Conservation (phyloP, 169 alveolate genomes). For the Eimeria brunetti region DNA sequence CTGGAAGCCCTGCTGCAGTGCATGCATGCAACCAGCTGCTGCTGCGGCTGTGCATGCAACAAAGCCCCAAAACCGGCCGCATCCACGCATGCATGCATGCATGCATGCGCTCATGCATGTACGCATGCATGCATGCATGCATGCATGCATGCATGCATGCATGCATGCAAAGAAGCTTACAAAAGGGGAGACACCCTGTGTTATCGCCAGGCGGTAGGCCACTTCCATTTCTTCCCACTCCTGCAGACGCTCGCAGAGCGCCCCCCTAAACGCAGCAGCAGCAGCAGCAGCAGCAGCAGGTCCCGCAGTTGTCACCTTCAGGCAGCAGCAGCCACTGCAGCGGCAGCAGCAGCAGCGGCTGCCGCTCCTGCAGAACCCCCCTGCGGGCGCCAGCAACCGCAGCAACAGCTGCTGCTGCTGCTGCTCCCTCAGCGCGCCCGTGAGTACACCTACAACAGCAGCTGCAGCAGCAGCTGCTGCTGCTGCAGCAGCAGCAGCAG, state of each 20-base stretch:
- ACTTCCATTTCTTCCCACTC: slow-evolving; percentile 32
- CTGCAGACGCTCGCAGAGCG: slow-evolving; percentile 15
- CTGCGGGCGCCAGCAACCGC: background rate
- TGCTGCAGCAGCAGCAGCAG: background rate
- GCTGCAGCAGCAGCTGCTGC: background rate
- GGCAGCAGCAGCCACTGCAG: background rate
- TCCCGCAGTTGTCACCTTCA: no score
- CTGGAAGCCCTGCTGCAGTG: background rate
- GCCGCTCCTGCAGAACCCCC: no score
- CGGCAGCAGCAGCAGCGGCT: no score
- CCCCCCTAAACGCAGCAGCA: slow-evolving; percentile 28
- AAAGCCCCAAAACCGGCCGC: background rate
- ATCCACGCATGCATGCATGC: background rate
- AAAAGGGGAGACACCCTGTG: background rate
- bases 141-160: slow-evolving; percentile 35
- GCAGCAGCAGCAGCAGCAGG: slow-evolving; percentile 15
- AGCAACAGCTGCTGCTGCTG: background rate
- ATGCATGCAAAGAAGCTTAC: background rate
- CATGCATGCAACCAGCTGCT: background rate
- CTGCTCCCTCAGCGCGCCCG: background rate
- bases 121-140: slow-evolving; percentile 12
- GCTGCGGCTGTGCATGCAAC: background rate
- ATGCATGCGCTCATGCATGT: background rate
- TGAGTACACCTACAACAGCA: background rate
- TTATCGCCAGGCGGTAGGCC: background rate